Base-by-base conservation (phyloP, 2,329 filamentous ascomycete species). In the Ascochyta rabiei region DNA sequence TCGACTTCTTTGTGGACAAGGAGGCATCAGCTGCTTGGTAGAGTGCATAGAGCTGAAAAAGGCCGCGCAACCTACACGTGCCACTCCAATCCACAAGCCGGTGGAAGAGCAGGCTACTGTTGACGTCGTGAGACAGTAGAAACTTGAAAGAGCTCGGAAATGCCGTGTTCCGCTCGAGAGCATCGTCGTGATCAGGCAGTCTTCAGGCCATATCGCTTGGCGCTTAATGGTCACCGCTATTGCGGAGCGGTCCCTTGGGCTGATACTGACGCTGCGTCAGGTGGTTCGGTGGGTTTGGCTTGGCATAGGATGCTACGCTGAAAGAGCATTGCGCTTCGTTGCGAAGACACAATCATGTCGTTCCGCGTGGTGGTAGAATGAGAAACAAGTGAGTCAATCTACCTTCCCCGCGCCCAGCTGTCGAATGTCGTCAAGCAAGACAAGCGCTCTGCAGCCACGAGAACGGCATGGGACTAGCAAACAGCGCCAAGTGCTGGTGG, bases 61-160 rank as follows among this genome's bases (percentile, higher is more conserved):
- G 40, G 58, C 57, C 59, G 61, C 66, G 64, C 62, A 63, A 66
- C 26, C 56, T 39, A 16, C 6, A 37, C 37, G 37, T 42, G 37
- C 52, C 42, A 55, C 46, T 37, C 42, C 37, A 42, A 26, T 42
- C 24, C 43, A 24, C 59, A 52, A 53, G 53, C 16, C 46, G 52
- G 48, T 55, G 48, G 37, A 48, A 60, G 63, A 67, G 63, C 50
- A 55, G 59, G 65, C 42, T 48, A 53, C 61, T 57, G 60, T 49
- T 60, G 69, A 62, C 48, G 68, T 63, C 54, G 64, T 73, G 70
- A 70, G 70, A 73, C 68, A 61, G 56, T 53, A 69, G 66, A 73
- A 72, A 74, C 52, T 40, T 69, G 61, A 66, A 52, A 60, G 51
- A 40, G 49, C 47, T 64, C 71, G 72, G 72, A 67, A 68, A 34